A percentile compares a stretch with the other conserved stretches of the same genome.
These are phyloP conservation scores for Apium graveolens DNA, from an alignment of 129 eudicot species.

Conservation along the genomic window DNA sequence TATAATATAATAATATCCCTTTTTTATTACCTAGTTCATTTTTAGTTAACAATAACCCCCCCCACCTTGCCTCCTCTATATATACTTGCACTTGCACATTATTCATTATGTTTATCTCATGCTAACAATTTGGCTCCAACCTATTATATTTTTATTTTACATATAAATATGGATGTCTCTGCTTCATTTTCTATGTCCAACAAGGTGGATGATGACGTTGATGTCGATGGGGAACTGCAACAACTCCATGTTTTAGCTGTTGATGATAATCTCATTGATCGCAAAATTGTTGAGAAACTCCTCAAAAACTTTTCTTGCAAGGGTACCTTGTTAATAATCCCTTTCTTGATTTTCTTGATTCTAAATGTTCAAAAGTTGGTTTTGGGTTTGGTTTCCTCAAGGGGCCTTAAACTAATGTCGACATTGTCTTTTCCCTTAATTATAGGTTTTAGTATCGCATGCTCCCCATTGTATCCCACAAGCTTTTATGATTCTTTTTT, in stretches of 20 bases:
- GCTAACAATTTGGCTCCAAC: neutral
- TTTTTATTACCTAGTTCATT: too few species aligned
- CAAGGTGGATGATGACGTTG: constrained; percentile 8
- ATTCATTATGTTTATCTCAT: neutral
- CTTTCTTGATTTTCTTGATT: neutral
- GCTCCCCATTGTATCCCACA: neutral
- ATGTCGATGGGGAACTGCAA: constrained; percentile 12
- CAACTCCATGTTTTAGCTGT: constrained; percentile 72
- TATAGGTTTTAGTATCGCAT: neutral
- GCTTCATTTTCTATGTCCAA: constrained; percentile 12
- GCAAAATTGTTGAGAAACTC: constrained; percentile 65
- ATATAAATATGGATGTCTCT: neutral
- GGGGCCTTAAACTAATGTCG: too few species aligned
- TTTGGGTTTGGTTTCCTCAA: neutral
- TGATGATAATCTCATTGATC: constrained; percentile 75
- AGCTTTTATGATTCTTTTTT: too few species aligned
- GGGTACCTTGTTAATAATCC: constrained; percentile 27
- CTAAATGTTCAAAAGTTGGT: neutral
- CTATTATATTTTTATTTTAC: too few species aligned
- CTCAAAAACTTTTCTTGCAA: constrained; percentile 64
- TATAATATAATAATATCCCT: too few species aligned
- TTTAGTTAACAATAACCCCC: too few species aligned
- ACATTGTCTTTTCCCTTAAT: too few species aligned
- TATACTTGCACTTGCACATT: neutral
- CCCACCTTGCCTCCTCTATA: neutral